Evolutionary conservation across 768 basidiomycete species (phyloP).

Genomic region (Boletus edulis): DNA sequence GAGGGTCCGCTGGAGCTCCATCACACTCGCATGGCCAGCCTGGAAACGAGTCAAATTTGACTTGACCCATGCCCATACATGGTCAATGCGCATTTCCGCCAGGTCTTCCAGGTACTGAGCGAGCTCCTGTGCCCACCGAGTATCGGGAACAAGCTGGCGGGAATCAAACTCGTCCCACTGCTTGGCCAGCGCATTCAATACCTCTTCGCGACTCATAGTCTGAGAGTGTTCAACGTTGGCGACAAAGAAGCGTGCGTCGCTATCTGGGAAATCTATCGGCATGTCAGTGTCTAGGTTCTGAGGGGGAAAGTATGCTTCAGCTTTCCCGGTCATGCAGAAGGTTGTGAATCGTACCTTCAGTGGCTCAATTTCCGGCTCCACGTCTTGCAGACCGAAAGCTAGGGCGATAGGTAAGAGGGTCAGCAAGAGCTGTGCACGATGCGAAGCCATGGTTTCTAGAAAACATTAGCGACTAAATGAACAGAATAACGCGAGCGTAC

Average conservation of each 20-base stretch:
- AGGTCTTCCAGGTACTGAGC: constrained; percentile 39
- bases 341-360: constrained; percentile 41
- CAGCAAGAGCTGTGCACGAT: constrained; percentile 42
- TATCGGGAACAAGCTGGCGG: constrained; percentile 38
- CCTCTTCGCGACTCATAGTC: constrained; percentile 7
- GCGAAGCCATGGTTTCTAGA: constrained; percentile 45
- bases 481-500: constrained; percentile 31
- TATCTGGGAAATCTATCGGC: constrained; percentile 37
- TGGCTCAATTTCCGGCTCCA: constrained; percentile 43
- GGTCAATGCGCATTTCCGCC: constrained; percentile 43
- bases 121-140: constrained; percentile 42
- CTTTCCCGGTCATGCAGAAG: neutral
- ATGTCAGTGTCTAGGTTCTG: constrained; percentile 57
- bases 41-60: constrained; percentile 50
- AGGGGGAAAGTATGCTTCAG: neutral
- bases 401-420: constrained; percentile 46
- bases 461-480: neutral
- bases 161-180: constrained; percentile 31
- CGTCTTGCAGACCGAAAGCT: constrained; percentile 45
- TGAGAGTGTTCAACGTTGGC: constrained; percentile 11
- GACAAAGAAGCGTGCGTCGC: constrained; percentile 36
- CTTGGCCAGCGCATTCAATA: constrained; percentile 15
- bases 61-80: constrained; percentile 50
- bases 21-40: constrained; percentile 42
- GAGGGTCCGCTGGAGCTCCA: constrained; percentile 41